Evolutionary conservation across 1,139 yeast species (phyloP).

Genomic region (Geotrichum bryndzae): DNA sequence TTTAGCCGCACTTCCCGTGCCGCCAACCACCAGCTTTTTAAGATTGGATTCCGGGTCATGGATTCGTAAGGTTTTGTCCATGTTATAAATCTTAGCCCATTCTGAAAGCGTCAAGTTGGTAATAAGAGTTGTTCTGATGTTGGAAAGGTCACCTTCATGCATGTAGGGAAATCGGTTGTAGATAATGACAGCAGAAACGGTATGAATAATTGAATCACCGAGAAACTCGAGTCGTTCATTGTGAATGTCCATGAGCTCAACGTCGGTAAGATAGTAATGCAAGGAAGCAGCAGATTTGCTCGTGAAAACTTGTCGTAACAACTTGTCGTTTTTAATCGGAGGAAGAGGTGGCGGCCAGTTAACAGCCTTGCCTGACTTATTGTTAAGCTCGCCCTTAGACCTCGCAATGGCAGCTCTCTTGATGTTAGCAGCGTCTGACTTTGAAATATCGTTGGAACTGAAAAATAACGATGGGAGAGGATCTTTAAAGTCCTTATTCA

Average conservation of each 20-base stretch:
- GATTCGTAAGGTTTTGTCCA: slow-evolving; percentile 49
- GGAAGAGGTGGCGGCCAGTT: slow-evolving; percentile 65
- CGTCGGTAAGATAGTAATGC: slow-evolving; percentile 47
- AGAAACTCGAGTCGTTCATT: slow-evolving; percentile 89
- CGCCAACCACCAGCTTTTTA: slow-evolving; percentile 26
- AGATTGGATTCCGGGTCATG: slow-evolving; percentile 3
- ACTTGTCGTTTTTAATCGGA: slow-evolving; percentile 50
- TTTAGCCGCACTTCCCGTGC: slow-evolving; percentile 23
- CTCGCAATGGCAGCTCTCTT: neutral
- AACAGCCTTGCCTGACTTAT: neutral
- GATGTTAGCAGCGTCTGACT: neutral
- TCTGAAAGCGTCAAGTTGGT: slow-evolving; percentile 67
- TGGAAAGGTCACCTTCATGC: slow-evolving; percentile 77
- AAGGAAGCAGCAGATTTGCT: slow-evolving; percentile 71
- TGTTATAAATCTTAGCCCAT: slow-evolving; percentile 65
- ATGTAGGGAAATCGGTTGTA: slow-evolving; percentile 61
- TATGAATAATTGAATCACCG: slow-evolving; percentile 85
- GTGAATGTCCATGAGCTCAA: slow-evolving; percentile 57
- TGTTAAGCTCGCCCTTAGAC: neutral
- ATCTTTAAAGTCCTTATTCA: neutral
- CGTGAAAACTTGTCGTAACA: slow-evolving; percentile 67
- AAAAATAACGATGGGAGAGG: neutral
- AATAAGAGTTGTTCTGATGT: slow-evolving; percentile 62
- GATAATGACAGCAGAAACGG: slow-evolving; percentile 61
- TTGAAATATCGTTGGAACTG: neutral